Evolutionary conservation across 2,329 filamentous ascomycete genomes (phyloP), one percentile per base, ranked within the genome.

Genomic region (Cytospora leucostoma): DNA sequence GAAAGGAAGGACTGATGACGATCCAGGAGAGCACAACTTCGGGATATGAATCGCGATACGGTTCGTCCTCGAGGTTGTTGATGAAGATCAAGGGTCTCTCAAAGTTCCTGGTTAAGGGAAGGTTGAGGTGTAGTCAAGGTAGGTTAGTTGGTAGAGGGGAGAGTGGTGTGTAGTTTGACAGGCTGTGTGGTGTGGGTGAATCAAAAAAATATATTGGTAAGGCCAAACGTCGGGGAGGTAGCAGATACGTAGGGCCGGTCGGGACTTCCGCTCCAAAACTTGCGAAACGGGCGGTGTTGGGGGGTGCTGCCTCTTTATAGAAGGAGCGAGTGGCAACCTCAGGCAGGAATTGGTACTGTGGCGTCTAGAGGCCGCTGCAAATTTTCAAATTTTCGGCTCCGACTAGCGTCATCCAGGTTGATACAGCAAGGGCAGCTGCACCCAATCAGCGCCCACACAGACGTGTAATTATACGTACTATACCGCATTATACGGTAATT

Each of bases 241-340:
- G 75, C 75, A 70, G 67, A 74, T 81, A 80, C 79, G 79, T 78
- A 81, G 73, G 80, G 80, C 80, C 78, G 79, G 80, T 84, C 80
- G 80, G 79, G 76, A 79, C 77, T 83, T 84, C 81, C 80, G 77
- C 80, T 78, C 81, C 77, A 78, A 76, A 79, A 72, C 74, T 73
- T 73, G 77, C 75, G 73, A 78, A 80, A 78, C 75, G 74, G 73
- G 74, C 71, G 78, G 76, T 61, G 78, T 75, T 78, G 82, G 81
- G 76, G 82, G 82, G 81, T 57, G 56, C 52, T 51, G 56, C 50
- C 57, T 59, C 56, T 63, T 63, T 60, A 60, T 58, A 59, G 57
- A 63, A 50, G 51, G 37, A 55, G 50, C 61, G 51, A 13, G 66
- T 68, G 69, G 71, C 71, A 70, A 70, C 69, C 71, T 73, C 69